Percentiles rank a stretch among this genome's conserved stretches.
phyloP scores from a whole-genome alignment of 176 grass and related monocot genomes.

The Canna indica region DNA sequence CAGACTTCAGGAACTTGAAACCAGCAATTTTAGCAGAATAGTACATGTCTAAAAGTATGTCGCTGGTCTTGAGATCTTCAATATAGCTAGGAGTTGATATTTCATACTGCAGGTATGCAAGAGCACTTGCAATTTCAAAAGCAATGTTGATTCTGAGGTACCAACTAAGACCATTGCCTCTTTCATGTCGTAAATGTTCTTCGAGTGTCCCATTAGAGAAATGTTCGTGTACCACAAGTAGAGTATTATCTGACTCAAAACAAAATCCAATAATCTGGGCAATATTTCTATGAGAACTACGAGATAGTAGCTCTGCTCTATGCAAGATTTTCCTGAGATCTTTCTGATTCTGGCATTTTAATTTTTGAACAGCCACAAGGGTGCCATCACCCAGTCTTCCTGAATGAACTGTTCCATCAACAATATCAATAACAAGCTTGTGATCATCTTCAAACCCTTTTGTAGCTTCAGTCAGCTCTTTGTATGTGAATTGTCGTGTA shows the following conservation, averaged over 20 bases:
- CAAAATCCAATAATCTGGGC: conserved; percentile 76
- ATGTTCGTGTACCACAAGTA: conserved; percentile 82
- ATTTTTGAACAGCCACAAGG: conserved; percentile 63
- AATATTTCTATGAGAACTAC: conserved; percentile 54
- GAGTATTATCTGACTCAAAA: conserved; percentile 39
- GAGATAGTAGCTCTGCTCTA: conserved; percentile 59
- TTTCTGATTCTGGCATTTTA: conserved; percentile 43
- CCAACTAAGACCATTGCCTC: conserved; percentile 53
- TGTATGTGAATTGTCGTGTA: conserved; percentile 66
- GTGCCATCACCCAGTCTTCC: conserved; percentile 63
- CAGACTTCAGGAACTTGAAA: conserved; percentile 15
- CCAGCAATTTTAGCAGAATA: conserved; percentile 56
- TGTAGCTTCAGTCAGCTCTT: conserved; percentile 75
- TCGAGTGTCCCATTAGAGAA: conserved; percentile 62
- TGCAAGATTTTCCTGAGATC: conserved; percentile 42
- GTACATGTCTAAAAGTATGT: conserved; percentile 52
- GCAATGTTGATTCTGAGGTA: conserved; percentile 66
- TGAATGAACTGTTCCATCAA: conserved; percentile 39
- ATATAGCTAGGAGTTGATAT: conserved; percentile 42
- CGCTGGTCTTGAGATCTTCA: conserved; percentile 56
- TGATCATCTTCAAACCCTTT: conserved; percentile 48
- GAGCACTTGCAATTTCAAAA: conserved; percentile 62
- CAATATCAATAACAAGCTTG: conserved; percentile 25
- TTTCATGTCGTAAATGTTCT: conserved; percentile 49
- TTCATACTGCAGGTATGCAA: conserved; percentile 67